Evolutionary conservation across 306 rosid species (phyloP), one percentile per base, ranked within the genome.

Genomic region (Medicago lupulina): DNA sequence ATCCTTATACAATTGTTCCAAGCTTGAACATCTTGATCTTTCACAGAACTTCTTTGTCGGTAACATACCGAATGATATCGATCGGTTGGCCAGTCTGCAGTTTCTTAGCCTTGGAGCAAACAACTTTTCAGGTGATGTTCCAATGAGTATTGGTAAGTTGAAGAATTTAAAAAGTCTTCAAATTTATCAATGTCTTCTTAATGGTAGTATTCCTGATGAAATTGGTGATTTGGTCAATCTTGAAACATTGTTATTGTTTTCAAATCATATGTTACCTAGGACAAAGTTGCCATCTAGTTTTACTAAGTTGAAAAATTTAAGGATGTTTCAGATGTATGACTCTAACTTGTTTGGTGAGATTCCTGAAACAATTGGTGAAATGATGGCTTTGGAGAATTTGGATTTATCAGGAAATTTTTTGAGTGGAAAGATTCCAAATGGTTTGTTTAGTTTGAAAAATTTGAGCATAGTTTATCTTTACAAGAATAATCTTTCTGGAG

Each of bases 271-370:
- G 76, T 46, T 80, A 9, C 84, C 84, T 60, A 1, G 4, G 2
- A 75, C 80, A 74, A 80, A 50, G 13, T 39, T 80, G n/a, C 73
- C 80, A 38, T 59, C 60, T 16, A 80, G 49, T 57, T 68, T 80
- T 11, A 75, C 76, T 10, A 11, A 61, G 60, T 75, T 80, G 51
- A 75, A 8, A 7, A 75, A 75, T 60, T 57, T 80, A 57, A 80
- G 44, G 67, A 46, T 40, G 3, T 50, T 80, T 51, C 8, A 75
- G 61, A 51, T 75, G 76, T 51, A 38, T 80, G 58, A 69, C 18
- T 47, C 80, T 1, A 80, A 80, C n/a, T 68, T 80, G 84, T 25
- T 69, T 39, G 84, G 76, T 8, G 80, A 75, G 51, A 75, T 80
- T 2, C 84, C 84, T 7, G 80, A 75, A 11, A 75, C 0, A 0